Base-by-base conservation (phyloP, 164 flowering plant genomes). In the Paratinospora sagittata region DNA sequence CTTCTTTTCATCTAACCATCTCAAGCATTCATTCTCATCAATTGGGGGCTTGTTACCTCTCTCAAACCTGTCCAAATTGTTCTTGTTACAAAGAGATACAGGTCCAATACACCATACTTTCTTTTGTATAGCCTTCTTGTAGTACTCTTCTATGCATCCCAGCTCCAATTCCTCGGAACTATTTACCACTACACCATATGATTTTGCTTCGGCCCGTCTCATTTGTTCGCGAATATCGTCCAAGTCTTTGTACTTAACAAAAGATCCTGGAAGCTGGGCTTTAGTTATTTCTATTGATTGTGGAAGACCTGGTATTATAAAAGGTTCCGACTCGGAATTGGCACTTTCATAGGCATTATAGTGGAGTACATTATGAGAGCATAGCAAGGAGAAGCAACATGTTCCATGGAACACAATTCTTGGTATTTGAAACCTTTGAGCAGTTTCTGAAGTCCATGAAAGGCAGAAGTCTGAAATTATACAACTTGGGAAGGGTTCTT, bases 31-130 rank as follows among this genome's bases (percentile, higher is more conserved):
- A n/a, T n/a, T n/a, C 27, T 75, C 76, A 65, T 79, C 81, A 19
- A 82, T 72, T 10, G 82, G 55, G 8, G 77, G 57, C 41, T 70
- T 75, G 7, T 78, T 79, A 10, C 85, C 84, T 58, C 85, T 76
- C 58, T 85, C 80, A 6, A 69, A 76, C 75, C 76, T 83, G 43
- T 86, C 89, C 27, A 49, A 3, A 1, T 19, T 24, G 0, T 41
- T 67, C 45, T 78, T 72, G 79, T 84, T 85, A 70, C 77, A 75
- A 0, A 73, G 30, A 0, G 88, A 85, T 26, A 85, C 81, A 0
- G 87, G 90, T 6, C 88, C 90, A 10, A 86, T 63, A 26, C 84
- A 75, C 88, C 90, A 86, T 0, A 78, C 72, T 33, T 81, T 80
- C 11, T 72, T 74, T 3, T 70, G 60, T n/a, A n/a, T 75, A 2